Percentiles rank a stretch among this genome's conserved stretches.
These are phyloP conservation scores for Sporothrix brunneoviolacea DNA, from an alignment of 2,329 filamentous ascomycete species.

Conservation along the genomic window DNA sequence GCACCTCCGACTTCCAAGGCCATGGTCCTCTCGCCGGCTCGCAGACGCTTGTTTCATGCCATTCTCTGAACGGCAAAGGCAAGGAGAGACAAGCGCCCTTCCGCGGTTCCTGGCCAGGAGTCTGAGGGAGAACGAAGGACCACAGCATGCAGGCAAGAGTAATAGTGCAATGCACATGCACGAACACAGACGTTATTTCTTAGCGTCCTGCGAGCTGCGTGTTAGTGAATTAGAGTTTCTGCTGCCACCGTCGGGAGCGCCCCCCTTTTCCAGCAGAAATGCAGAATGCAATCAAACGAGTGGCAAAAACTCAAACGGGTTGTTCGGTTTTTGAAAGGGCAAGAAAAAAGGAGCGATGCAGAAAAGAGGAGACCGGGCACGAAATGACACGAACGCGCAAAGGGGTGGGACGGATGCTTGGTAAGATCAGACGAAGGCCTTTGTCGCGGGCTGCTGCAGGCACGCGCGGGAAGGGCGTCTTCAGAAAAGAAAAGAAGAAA, in stretches of 20 bases:
- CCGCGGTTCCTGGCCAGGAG: no score
- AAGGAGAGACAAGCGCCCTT: background rate
- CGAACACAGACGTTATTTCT: constrained; percentile 4
- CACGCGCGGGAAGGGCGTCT: no score
- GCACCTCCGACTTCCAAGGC: no score
- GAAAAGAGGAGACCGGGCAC: background rate
- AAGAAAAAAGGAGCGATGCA: background rate
- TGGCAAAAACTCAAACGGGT: background rate
- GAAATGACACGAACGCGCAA: no score
- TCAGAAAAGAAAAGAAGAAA: no score
- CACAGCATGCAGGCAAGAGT: background rate
- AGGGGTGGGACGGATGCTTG: background rate
- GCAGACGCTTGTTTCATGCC: no score
- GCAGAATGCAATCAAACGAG: constrained; percentile 7
- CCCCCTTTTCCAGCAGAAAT: background rate
- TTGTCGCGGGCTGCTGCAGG: no score
- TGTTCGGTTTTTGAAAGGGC: no score
- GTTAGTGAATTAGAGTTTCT: no score
- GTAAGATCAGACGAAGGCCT: background rate
- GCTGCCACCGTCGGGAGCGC: no score
- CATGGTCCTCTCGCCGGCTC: no score
- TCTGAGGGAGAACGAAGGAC: background rate
- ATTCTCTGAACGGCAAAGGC: no score
- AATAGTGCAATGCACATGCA: constrained; percentile 6
- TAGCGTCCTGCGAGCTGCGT: background rate